Conservation (phyloP, 2,329 filamentous ascomycete genomes). For the Epichloe hybrida region DNA sequence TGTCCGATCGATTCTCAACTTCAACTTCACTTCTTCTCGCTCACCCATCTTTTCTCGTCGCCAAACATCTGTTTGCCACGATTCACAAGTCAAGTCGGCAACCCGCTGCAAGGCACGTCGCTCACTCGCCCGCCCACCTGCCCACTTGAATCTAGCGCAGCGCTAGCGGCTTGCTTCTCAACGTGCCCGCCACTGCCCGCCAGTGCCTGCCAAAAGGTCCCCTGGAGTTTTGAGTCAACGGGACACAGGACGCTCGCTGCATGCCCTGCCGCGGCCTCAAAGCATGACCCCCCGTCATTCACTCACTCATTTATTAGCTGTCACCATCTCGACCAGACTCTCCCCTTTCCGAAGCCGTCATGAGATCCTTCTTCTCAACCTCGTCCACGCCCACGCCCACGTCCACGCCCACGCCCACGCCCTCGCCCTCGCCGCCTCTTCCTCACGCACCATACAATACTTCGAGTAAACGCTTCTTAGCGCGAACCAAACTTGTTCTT, state of each 20-base stretch:
- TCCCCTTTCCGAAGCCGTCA: background rate
- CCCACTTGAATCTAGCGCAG: background rate
- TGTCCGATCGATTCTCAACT: too few relatives aligned
- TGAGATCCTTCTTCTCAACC: slow-evolving; percentile 8
- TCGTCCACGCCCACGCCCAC: background rate
- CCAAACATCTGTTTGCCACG: too few relatives aligned
- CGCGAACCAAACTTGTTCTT: background rate
- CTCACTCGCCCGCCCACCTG: too few relatives aligned
- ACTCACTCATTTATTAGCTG: background rate
- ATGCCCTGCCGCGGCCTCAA: background rate
- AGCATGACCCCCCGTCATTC: background rate
- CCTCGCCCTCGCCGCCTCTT: background rate
- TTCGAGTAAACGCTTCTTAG: background rate
- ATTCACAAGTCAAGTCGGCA: too few relatives aligned
- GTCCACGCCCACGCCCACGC: background rate
- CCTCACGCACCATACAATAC: background rate
- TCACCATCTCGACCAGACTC: background rate
- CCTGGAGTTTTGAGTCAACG: too few relatives aligned
- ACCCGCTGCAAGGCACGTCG: background rate
- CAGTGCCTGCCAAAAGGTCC: too few relatives aligned
- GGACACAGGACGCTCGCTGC: too few relatives aligned
- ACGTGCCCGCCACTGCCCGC: too few relatives aligned
- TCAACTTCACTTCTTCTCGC: too few relatives aligned
- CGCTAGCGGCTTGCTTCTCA: background rate
- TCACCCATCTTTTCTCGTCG: too few relatives aligned